These are phyloP conservation scores for Verbascum thapsus DNA, from an alignment of 257 asterid genomes.

Conservation along the genomic window DNA sequence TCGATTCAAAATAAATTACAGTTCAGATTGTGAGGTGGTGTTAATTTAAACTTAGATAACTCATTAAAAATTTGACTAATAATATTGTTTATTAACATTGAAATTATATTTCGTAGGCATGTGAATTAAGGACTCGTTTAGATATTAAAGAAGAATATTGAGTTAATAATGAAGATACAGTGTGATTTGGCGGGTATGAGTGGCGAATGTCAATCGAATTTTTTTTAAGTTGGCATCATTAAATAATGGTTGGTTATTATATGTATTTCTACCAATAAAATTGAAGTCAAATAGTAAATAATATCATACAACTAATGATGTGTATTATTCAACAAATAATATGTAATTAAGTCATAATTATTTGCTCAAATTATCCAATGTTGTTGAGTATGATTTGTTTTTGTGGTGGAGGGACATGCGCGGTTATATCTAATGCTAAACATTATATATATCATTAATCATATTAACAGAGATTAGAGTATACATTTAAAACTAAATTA, in stretches of 20 bases:
- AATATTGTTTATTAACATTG: neutral
- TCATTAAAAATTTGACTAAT: neutral
- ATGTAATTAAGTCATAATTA: neutral
- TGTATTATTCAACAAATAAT: neutral
- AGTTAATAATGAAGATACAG: neutral
- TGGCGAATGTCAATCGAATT: too few species aligned
- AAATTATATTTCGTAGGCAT: conserved; percentile 19
- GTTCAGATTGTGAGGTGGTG: neutral
- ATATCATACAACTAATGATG: neutral
- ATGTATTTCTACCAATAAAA: neutral
- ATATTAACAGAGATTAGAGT: neutral
- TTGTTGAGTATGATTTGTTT: too few species aligned
- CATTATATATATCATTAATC: neutral
- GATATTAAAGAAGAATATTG: too few species aligned
- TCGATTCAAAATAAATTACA: conserved; percentile 6
- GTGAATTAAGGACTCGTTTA: neutral
- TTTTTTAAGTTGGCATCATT: too few species aligned
- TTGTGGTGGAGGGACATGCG: too few species aligned
- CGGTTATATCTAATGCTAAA: neutral
- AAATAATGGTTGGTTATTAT: neutral
- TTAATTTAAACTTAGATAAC: conserved; percentile 24
- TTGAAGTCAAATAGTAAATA: neutral
- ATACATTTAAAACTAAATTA: too few species aligned
- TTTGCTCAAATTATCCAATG: too few species aligned
- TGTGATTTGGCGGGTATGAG: conserved; percentile 4